These are phyloP conservation scores for Orbilia ellipsospora DNA, from an alignment of 2,329 filamentous ascomycete species.

Conservation along the genomic window DNA sequence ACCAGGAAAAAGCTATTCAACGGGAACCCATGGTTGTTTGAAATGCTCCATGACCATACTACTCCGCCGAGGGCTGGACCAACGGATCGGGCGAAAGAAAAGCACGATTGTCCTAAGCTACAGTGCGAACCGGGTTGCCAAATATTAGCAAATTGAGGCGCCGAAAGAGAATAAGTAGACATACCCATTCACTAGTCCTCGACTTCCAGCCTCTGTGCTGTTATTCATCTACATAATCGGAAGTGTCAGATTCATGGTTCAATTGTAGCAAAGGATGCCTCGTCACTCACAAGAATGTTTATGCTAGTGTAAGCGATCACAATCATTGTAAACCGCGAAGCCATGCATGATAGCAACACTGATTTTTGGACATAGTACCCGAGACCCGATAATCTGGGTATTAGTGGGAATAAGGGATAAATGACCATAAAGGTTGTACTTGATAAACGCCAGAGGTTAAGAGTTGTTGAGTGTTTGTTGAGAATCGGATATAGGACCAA, in stretches of 20 bases:
- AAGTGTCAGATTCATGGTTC: neutral
- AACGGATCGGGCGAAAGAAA: conserved; percentile 24
- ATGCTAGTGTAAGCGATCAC: conserved; percentile 33
- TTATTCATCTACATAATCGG: conserved; percentile 24
- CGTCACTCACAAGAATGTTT: conserved; percentile 15
- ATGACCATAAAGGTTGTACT: conserved; percentile 12
- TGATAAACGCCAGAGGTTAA: conserved; percentile 21
- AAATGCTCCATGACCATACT: conserved; percentile 33
- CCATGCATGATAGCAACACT: conserved; percentile 23
- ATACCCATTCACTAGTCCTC: conserved; percentile 34
- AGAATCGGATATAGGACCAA: conserved; percentile 28
- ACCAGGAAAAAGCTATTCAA: conserved; percentile 34
- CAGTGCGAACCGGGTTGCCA: neutral
- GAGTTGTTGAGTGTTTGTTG: conserved; percentile 7
- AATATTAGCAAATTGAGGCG: neutral
- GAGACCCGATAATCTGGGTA: conserved; percentile 2
- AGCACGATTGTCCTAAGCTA: conserved; percentile 24
- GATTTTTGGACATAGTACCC: conserved; percentile 21
- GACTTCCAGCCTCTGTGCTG: conserved; percentile 15
- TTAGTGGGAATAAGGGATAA: conserved; percentile 27
- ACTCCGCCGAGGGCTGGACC: conserved; percentile 26
- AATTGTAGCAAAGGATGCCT: neutral
- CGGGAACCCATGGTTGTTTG: conserved; percentile 19
- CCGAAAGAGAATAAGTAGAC: neutral
- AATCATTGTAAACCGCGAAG: conserved; percentile 18